Base-by-base conservation (phyloP, 2,329 filamentous ascomycete genomes). In the Fusarium guadeloupense region DNA sequence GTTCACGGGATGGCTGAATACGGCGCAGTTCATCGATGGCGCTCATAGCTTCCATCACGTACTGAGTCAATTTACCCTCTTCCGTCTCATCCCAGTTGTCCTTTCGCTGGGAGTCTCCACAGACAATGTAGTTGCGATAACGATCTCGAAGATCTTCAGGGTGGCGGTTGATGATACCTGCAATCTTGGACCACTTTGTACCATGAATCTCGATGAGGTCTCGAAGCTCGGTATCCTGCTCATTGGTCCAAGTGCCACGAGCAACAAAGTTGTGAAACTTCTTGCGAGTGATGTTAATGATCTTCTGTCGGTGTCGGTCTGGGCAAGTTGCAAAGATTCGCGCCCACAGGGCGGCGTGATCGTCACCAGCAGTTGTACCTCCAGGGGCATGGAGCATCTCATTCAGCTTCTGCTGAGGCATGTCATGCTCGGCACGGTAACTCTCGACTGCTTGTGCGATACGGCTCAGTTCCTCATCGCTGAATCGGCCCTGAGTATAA, bases 121-220 rank as follows among this genome's bases (percentile, higher is more conserved):
- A 87, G 39, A 87, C 76, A 19, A 90, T 75, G 66, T 89, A 87
- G 66, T 91, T 89, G 33, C 87, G 81, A 78, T 88, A 91, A 4
- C 89, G 85, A 71, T 92, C 89, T 44, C 89, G 83, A 46, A 88
- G 81, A 69, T 92, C 89, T 56, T 86, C 83, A 0, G 84, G 80
- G 33, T 86, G 83, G 6, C 90, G 86, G 59, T 87, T 87, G 61
- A 91, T 82, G 19, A 84, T 63, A n/a, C 80, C 77, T 0, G 81
- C 85, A 61, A 93, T 89, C 23, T 79, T 64, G 10, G 81, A 80
- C 87, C 89, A 93, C 54, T 85, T 83, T 14, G 78, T 80, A 7
- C 73, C 74, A 47, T 78, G 71, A 4, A 71, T 59, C 10, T 69
- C 60, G 13, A 77, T 77, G 13, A 77, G 71, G 19, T 71, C 71